Evolutionary conservation across 2,329 filamentous ascomycete genomes (phyloP).

Genomic region (Aspergillus carbonarius): DNA sequence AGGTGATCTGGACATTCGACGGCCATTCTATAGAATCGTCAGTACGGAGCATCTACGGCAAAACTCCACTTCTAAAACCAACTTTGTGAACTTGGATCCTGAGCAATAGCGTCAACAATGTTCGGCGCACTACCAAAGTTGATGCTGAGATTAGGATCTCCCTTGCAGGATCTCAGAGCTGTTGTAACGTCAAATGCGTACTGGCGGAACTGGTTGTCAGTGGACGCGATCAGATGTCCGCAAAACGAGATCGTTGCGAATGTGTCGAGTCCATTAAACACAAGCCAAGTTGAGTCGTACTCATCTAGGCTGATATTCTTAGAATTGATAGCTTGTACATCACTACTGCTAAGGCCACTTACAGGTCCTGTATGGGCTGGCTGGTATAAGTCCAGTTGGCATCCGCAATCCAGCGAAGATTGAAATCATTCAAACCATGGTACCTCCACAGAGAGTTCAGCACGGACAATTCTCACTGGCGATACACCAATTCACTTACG

Average conservation of each 20-base stretch:
- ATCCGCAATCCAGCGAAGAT: slow-evolving; percentile 59
- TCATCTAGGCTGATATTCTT: slow-evolving; percentile 26
- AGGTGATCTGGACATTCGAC: slow-evolving; percentile 46
- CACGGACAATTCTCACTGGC: background rate
- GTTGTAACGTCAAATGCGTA: slow-evolving; percentile 59
- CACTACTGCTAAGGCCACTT: slow-evolving; percentile 11
- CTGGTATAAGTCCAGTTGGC: slow-evolving; percentile 63
- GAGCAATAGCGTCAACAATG: slow-evolving; percentile 55
- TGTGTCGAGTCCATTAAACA: slow-evolving; percentile 64
- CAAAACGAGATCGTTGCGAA: slow-evolving; percentile 59
- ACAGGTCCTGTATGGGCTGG: slow-evolving; percentile 46
- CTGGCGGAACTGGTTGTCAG: slow-evolving; percentile 64
- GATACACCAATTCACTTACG: slow-evolving; percentile 24
- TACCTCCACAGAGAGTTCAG: slow-evolving; percentile 34
- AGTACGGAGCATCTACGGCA: background rate
- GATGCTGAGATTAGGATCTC: slow-evolving; percentile 45
- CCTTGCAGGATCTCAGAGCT: slow-evolving; percentile 45
- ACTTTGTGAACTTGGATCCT: slow-evolving; percentile 50
- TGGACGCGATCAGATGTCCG: slow-evolving; percentile 53
- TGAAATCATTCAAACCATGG: slow-evolving; percentile 59
- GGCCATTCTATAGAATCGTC: slow-evolving; percentile 47
- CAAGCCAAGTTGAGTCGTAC: slow-evolving; percentile 50
- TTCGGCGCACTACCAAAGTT: slow-evolving; percentile 59
- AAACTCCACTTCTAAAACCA: slow-evolving; percentile 1
- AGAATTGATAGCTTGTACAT: background rate